Evolutionary conservation across 75 land plant species (phyloP).

Genomic region (Cryptomeria japonica): DNA sequence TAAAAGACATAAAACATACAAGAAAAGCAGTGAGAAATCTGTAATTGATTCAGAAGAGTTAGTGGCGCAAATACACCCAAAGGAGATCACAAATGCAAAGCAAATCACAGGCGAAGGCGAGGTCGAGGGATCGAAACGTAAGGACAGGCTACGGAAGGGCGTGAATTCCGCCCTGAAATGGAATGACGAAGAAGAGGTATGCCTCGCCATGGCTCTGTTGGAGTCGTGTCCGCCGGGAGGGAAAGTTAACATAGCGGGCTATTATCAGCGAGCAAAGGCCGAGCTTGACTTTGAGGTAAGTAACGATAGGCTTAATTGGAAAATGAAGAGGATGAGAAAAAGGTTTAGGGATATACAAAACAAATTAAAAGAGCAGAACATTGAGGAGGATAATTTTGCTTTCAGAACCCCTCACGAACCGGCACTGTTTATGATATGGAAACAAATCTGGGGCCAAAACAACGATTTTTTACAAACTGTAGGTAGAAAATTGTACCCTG

Average conservation of each 20-base stretch:
- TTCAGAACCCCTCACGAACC: neutral
- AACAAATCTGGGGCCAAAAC: constrained; percentile 2
- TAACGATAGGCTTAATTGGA: neutral
- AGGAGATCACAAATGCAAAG: neutral
- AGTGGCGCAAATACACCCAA: neutral
- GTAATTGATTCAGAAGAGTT: neutral
- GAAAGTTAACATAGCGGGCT: neutral
- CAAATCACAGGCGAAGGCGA: neutral
- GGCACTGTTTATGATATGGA: neutral
- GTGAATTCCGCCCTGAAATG: neutral
- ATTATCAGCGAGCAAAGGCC: neutral
- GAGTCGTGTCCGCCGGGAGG: neutral
- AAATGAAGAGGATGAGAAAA: neutral
- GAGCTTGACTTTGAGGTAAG: neutral
- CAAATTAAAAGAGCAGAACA: neutral
- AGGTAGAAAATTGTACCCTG: neutral
- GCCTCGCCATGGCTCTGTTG: neutral
- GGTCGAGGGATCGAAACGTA: neutral
- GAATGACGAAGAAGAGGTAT: neutral
- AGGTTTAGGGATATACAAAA: neutral
- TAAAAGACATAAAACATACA: neutral
- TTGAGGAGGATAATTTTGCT: neutral
- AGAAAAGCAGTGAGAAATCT: neutral
- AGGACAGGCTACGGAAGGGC: neutral
- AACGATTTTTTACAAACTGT: neutral